These are phyloP conservation scores for Lactifluus pinguis DNA, from an alignment of 768 basidiomycete species.

Conservation along the genomic window DNA sequence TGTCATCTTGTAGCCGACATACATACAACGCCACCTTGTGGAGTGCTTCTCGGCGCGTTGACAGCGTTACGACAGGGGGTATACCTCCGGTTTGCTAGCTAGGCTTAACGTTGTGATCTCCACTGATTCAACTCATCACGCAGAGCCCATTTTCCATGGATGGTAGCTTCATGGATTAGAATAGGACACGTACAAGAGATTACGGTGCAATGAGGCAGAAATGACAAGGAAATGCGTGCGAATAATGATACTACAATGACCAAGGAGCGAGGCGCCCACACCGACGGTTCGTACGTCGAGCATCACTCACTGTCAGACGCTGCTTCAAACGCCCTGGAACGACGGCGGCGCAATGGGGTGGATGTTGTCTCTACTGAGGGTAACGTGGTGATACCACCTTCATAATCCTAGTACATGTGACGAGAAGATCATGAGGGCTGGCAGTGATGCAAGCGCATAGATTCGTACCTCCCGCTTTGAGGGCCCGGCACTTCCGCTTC, in stretches of 20 bases:
- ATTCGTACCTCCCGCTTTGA: conserved; percentile 8
- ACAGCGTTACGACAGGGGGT: too few relatives aligned
- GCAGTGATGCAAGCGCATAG: background rate
- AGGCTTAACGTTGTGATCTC: too few relatives aligned
- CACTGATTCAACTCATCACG: too few relatives aligned
- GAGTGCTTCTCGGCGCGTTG: too few relatives aligned
- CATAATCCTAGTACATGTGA: conserved; percentile 10
- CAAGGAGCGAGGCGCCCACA: background rate
- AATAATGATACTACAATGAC: background rate
- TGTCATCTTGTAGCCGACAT: too few relatives aligned
- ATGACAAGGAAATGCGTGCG: conserved; percentile 21
- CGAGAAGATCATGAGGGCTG: background rate
- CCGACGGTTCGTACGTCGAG: background rate
- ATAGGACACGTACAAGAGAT: background rate
- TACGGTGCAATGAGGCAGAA: conserved; percentile 31
- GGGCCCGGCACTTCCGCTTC: conserved; percentile 8
- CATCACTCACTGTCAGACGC: conserved; percentile 12
- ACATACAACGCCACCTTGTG: too few relatives aligned
- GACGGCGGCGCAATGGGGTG: conserved; percentile 13
- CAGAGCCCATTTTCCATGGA: too few relatives aligned
- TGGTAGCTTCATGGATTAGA: background rate
- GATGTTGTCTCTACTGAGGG: conserved; percentile 3
- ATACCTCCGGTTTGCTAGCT: too few relatives aligned
- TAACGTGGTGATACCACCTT: background rate
- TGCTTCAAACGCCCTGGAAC: conserved; percentile 9